A percentile compares a stretch with the other conserved stretches of the same genome.
Evolutionary conservation across 371 early-diverging fungal genomes (phyloP).

Genomic region (Encephalitozoon intestinalis): DNA sequence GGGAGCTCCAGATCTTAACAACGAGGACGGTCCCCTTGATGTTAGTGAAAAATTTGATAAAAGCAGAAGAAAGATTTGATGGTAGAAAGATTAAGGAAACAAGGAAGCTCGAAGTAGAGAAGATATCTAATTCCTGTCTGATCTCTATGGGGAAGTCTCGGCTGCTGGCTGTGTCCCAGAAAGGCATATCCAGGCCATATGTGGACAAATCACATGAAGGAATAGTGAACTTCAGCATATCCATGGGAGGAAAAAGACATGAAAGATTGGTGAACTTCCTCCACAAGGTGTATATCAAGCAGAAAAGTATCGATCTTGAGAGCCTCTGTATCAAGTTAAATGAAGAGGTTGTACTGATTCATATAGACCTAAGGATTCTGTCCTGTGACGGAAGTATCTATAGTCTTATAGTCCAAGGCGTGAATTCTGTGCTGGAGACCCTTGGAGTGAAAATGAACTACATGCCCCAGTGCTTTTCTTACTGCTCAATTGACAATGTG

Average conservation of each 20-base stretch:
- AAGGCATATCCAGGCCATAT: neutral
- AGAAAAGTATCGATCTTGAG: slow-evolving; percentile 27
- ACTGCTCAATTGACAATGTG: neutral
- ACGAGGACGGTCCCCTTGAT: neutral
- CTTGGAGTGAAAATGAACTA: slow-evolving; percentile 22
- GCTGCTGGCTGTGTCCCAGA: neutral
- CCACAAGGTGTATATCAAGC: slow-evolving; percentile 20
- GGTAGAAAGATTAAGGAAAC: neutral
- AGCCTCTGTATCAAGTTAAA: slow-evolving; percentile 7
- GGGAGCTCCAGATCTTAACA: neutral
- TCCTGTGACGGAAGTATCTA: slow-evolving; percentile 7
- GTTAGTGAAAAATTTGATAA: slow-evolving; percentile 17
- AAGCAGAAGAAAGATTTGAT: neutral
- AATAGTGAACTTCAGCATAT: neutral
- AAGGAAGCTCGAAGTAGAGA: neutral
- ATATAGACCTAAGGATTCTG: slow-evolving; percentile 17
- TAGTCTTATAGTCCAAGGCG: neutral
- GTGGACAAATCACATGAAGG: slow-evolving; percentile 27
- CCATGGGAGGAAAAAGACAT: neutral
- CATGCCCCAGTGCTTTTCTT: slow-evolving; percentile 22
- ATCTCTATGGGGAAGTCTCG: neutral
- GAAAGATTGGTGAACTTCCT: slow-evolving; percentile 13
- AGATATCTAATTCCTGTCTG: neutral
- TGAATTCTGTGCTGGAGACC: slow-evolving; percentile 3
- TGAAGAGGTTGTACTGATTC: neutral